Conservation (phyloP, 1,284 basidiomycete genomes). For the Apiotrichum montevideense region DNA sequence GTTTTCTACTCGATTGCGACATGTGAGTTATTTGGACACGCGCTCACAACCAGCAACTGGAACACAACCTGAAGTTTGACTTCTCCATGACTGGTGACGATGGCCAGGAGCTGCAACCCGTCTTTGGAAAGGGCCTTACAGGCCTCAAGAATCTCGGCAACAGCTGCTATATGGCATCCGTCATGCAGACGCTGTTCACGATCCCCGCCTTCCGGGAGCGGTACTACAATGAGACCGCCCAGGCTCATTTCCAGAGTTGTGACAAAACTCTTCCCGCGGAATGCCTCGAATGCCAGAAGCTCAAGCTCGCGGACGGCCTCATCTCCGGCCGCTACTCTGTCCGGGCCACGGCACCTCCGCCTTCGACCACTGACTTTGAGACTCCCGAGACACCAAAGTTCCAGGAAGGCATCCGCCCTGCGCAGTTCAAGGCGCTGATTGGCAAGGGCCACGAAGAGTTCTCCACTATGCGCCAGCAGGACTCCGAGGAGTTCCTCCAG, state of each 20-base stretch:
- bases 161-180: slow-evolving; percentile 96
- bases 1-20: slow-evolving; percentile 23
- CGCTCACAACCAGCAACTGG: slow-evolving; percentile 66
- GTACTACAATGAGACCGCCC: slow-evolving; percentile 57
- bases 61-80: slow-evolving; percentile 92
- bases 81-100: slow-evolving; percentile 89
- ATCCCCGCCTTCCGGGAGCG: slow-evolving; percentile 69
- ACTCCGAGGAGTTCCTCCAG: slow-evolving; percentile 90
- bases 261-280: slow-evolving; percentile 64
- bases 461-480: slow-evolving; percentile 93
- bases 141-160: slow-evolving; percentile 92
- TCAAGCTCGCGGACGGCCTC: slow-evolving; percentile 86
- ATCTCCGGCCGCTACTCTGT: slow-evolving; percentile 85
- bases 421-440: slow-evolving; percentile 79
- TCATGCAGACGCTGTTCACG: slow-evolving; percentile 80
- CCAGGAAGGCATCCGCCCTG: slow-evolving; percentile 79
- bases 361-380: slow-evolving; percentile 34
- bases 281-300: slow-evolving; percentile 92
- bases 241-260: slow-evolving; percentile 62
- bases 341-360: slow-evolving; percentile 49
- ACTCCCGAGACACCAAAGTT: slow-evolving; percentile 51
- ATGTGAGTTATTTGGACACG: not conserved
- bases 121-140: slow-evolving; percentile 83
- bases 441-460: slow-evolving; percentile 94
- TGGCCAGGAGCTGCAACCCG: slow-evolving; percentile 77